phyloP scores from a whole-genome alignment of 352 stramenopile genomes.

The Pythium aristosporum region DNA sequence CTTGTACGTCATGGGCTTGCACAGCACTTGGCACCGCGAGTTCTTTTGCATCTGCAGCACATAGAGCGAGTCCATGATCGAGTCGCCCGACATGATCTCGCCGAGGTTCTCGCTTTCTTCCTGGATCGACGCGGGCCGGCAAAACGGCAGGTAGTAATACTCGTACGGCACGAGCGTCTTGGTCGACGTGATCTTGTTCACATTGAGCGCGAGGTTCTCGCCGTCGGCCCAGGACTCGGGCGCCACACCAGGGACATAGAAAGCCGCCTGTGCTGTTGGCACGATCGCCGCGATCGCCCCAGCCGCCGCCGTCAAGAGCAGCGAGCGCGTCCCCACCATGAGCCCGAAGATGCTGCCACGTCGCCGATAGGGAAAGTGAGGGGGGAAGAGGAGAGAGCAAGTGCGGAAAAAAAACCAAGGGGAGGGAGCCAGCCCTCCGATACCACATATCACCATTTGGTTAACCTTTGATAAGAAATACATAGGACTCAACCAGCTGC shows the following conservation, averaged over 20 bases:
- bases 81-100: constrained; percentile 91
- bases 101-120: constrained; percentile 91
- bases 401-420: constrained; percentile 3
- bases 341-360: constrained; percentile 1
- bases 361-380: not conserved
- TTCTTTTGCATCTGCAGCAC: constrained; percentile 89
- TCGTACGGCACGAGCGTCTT: constrained; percentile 98
- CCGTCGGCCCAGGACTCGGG: constrained; percentile 80
- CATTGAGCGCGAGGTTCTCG: constrained; percentile 91
- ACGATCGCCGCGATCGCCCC: constrained; percentile 10
- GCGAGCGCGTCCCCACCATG: constrained; percentile 22
- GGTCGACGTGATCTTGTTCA: constrained; percentile 98
- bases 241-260: constrained; percentile 85
- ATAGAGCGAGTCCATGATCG: constrained; percentile 92
- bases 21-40: constrained; percentile 88
- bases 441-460: not conserved
- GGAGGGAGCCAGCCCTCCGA: not conserved
- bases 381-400: constrained; percentile 13
- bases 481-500: not conserved
- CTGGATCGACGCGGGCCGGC: constrained; percentile 74
- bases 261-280: constrained; percentile 47
- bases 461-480: constrained; percentile 10
- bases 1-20: constrained; percentile 84
- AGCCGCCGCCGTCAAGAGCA: constrained; percentile 15
- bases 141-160: constrained; percentile 98